These are phyloP conservation scores for Stephania japonica DNA, from an alignment of 164 flowering plant species.

Conservation along the genomic window DNA sequence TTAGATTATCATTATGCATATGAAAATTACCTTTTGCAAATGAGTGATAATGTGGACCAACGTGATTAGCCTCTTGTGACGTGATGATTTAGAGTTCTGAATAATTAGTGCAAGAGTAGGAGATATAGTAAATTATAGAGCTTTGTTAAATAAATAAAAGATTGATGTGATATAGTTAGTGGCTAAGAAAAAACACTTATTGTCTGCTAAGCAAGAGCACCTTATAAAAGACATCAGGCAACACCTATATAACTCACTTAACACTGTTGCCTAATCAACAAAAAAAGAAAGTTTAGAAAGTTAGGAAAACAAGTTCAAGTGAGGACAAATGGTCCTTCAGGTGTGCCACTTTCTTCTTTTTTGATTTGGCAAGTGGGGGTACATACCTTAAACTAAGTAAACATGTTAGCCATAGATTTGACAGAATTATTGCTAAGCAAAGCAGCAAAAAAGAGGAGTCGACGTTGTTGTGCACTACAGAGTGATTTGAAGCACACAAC, in stretches of 20 bases:
- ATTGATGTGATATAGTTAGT: conserved; percentile 23
- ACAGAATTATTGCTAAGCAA: conserved; percentile 28
- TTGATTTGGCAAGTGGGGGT: conserved; percentile 27
- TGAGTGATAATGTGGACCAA: neutral
- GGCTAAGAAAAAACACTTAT: conserved; percentile 16
- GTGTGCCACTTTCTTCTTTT: conserved; percentile 13
- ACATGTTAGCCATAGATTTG: conserved; percentile 30
- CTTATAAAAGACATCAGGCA: conserved; percentile 15
- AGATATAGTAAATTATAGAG: conserved; percentile 9
- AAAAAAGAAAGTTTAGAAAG: conserved; percentile 1
- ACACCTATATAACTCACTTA: conserved; percentile 9
- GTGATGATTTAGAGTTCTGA: neutral
- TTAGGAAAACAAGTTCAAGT: conserved; percentile 13
- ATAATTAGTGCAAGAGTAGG: conserved; percentile 10
- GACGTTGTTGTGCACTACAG: conserved; percentile 23
- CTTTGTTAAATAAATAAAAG: conserved; percentile 14
- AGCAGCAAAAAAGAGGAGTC: conserved; percentile 16
- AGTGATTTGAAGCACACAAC: conserved; percentile 14
- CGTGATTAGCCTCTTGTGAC: neutral
- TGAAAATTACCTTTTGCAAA: neutral
- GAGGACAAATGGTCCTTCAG: conserved; percentile 20
- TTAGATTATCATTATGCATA: too few species aligned
- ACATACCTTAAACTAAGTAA: conserved; percentile 35
- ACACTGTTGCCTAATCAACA: conserved; percentile 3
- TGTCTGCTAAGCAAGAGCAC: conserved; percentile 21